These are phyloP conservation scores for Hypoxylon rubiginosum DNA, from an alignment of 2,329 filamentous ascomycete species.

Conservation along the genomic window DNA sequence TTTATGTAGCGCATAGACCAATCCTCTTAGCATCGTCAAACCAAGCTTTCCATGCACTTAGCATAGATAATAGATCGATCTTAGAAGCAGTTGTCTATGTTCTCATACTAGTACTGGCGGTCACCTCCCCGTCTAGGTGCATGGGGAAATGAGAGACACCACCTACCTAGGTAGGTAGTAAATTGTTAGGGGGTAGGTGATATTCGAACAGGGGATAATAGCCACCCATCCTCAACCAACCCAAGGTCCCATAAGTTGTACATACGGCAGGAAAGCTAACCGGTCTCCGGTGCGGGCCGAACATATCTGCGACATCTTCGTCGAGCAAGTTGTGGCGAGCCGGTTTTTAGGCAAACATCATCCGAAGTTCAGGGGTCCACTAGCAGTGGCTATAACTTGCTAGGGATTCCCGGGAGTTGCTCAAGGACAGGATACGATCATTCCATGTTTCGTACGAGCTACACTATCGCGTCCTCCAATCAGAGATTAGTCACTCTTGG, in stretches of 20 bases:
- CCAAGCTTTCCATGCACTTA: too few relatives aligned
- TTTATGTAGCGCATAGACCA: too few relatives aligned
- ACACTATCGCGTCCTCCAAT: background rate
- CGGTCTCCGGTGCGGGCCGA: background rate
- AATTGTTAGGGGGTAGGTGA: background rate
- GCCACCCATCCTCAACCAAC: background rate
- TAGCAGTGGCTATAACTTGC: background rate
- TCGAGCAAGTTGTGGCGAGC: constrained; percentile 2
- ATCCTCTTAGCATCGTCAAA: too few relatives aligned
- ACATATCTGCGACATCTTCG: background rate
- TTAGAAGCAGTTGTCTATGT: background rate
- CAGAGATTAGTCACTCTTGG: background rate
- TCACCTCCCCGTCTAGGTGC: too few relatives aligned
- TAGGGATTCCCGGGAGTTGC: background rate
- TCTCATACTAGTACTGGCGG: background rate
- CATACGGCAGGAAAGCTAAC: background rate
- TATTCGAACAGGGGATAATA: background rate
- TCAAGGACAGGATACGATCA: background rate
- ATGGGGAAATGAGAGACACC: too few relatives aligned
- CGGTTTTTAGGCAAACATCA: constrained; percentile 20
- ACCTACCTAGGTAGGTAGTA: background rate
- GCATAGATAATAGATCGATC: too few relatives aligned
- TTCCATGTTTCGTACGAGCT: background rate
- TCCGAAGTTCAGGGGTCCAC: constrained; percentile 11
- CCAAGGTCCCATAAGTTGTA: too few relatives aligned